These are phyloP conservation scores for Sugiyamaella smithiae DNA, from an alignment of 805 yeast genomes.

Conservation along the genomic window DNA sequence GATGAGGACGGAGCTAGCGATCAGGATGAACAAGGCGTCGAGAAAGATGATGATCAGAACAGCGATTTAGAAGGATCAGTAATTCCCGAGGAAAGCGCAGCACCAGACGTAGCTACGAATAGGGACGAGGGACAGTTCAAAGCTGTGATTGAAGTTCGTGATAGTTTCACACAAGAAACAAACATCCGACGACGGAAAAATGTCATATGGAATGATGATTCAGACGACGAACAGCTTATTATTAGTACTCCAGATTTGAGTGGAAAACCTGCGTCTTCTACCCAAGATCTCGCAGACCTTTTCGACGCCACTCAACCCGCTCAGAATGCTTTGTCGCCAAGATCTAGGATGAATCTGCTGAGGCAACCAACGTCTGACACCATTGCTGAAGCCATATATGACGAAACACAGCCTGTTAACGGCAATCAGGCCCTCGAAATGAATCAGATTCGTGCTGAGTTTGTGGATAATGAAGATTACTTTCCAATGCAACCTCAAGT, in stretches of 20 bases:
- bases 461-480: conserved; percentile 3
- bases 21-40: conserved; percentile 12
- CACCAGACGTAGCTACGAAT: conserved; percentile 1
- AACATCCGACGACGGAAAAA: conserved; percentile 1
- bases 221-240: background rate
- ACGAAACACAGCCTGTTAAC: no score
- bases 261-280: background rate
- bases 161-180: conserved; percentile 3
- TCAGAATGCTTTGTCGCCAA: conserved; percentile 2
- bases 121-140: conserved; percentile 9
- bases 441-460: background rate
- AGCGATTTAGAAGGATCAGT: conserved; percentile 8
- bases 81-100: no score
- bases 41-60: conserved; percentile 10
- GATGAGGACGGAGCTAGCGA: conserved; percentile 16
- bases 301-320: conserved; percentile 15
- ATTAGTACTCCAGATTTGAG: background rate
- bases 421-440: no score
- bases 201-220: conserved; percentile 8
- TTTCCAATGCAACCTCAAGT: conserved; percentile 9
- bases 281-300: conserved; percentile 1
- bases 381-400: no score
- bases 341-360: conserved; percentile 6
- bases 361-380: no score
- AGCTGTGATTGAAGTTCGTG: conserved; percentile 2